These are phyloP conservation scores for Litchi chinensis DNA, from an alignment of 345 rosid genomes.

Conservation along the genomic window DNA sequence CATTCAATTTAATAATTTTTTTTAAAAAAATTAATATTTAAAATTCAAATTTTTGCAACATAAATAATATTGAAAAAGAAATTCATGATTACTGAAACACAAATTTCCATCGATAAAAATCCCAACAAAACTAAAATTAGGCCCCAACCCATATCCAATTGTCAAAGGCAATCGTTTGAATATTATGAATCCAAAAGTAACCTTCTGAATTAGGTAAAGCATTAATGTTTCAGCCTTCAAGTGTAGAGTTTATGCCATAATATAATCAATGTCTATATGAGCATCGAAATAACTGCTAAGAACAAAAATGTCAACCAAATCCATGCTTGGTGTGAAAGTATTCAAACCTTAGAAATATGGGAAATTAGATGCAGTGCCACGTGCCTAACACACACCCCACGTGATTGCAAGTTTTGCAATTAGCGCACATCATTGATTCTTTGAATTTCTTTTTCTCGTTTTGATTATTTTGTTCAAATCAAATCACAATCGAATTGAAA, in stretches of 20 bases:
- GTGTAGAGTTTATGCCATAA: not conserved
- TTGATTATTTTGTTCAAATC: not conserved
- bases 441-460: not conserved
- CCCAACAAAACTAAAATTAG: not conserved
- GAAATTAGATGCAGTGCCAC: slow-evolving; percentile 10
- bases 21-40: no score
- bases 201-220: not conserved
- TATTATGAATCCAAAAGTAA: not conserved
- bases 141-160: not conserved
- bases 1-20: no score
- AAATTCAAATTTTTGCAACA: no score
- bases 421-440: not conserved
- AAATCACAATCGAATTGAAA: not conserved
- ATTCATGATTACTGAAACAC: no score
- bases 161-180: not conserved
- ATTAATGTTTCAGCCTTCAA: not conserved
- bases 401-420: not conserved
- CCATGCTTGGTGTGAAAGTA: not conserved
- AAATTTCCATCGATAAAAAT: no score
- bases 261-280: no score
- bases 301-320: not conserved
- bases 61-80: no score
- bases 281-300: not conserved
- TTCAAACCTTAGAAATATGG: not conserved
- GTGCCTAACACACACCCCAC: slow-evolving; percentile 26